Conservation (phyloP, 768 basidiomycete genomes). For the Rhizopogon vesiculosus region DNA sequence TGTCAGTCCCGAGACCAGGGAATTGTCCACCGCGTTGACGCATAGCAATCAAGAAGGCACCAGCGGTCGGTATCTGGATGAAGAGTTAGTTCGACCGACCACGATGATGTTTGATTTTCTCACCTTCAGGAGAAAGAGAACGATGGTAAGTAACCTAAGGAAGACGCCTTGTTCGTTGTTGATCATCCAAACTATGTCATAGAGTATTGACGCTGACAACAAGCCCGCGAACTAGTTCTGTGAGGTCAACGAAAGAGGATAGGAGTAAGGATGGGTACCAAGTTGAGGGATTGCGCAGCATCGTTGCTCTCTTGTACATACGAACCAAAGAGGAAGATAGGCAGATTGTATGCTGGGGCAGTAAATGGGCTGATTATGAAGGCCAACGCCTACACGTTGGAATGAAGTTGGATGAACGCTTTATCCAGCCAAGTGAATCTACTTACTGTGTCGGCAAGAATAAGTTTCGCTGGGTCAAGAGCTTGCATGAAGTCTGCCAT, state of each 20-base stretch:
- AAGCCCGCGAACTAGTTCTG: slow-evolving; percentile 58
- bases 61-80: slow-evolving; percentile 53
- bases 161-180: slow-evolving; percentile 52
- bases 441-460: slow-evolving; percentile 59
- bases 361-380: slow-evolving; percentile 51
- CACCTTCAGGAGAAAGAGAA: slow-evolving; percentile 60
- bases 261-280: slow-evolving; percentile 35
- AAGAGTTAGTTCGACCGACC: not conserved
- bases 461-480: slow-evolving; percentile 69
- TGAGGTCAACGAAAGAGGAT: not conserved
- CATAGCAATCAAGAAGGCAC: slow-evolving; percentile 44
- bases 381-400: slow-evolving; percentile 47
- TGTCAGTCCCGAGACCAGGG: slow-evolving; percentile 44
- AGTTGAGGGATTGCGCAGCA: slow-evolving; percentile 57
- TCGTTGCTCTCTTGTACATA: slow-evolving; percentile 71
- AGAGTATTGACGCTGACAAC: slow-evolving; percentile 54
- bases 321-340: slow-evolving; percentile 76
- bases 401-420: not conserved
- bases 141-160: slow-evolving; percentile 47
- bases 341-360: slow-evolving; percentile 70
- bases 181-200: slow-evolving; percentile 70
- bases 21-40: slow-evolving; percentile 58
- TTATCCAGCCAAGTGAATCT: not conserved
- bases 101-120: not conserved
- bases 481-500: slow-evolving; percentile 66